phyloP scores from a whole-genome alignment of 176 grass and related monocot species.

The Aegilops sharonensis region DNA sequence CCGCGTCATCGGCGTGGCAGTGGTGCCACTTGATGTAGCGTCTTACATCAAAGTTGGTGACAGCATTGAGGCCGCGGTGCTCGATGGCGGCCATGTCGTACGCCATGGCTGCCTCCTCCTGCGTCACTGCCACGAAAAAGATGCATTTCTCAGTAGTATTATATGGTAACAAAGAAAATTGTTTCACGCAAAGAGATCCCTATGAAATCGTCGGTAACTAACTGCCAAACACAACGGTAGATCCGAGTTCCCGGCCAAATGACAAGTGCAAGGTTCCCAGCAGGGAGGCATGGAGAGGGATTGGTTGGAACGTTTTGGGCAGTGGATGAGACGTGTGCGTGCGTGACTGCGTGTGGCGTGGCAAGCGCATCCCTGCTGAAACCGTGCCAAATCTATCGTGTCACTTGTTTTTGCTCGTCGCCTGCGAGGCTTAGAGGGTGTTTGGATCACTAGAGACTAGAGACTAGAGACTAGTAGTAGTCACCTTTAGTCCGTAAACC shows the following conservation, averaged over 20 bases:
- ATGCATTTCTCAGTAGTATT: too few relatives aligned
- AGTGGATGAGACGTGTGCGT: background rate
- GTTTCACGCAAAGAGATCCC: background rate
- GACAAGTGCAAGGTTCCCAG: background rate
- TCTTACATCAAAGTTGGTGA: slow-evolving; percentile 74
- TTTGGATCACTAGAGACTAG: too few relatives aligned
- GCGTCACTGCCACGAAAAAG: slow-evolving; percentile 41
- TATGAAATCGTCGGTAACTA: background rate
- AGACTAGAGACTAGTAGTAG: too few relatives aligned
- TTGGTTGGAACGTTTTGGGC: background rate
- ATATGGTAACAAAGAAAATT: background rate
- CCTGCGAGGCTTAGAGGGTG: background rate
- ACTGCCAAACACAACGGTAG: background rate
- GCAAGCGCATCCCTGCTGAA: background rate
- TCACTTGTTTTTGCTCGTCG: background rate
- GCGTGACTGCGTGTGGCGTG: background rate
- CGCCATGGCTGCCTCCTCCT: slow-evolving; percentile 76
- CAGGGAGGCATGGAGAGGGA: background rate
- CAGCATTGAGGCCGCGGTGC: slow-evolving; percentile 63
- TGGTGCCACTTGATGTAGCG: slow-evolving; percentile 38
- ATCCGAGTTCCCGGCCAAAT: background rate
- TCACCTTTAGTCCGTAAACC: too few relatives aligned
- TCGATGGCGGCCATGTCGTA: slow-evolving; percentile 82
- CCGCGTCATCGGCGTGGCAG: too few relatives aligned
- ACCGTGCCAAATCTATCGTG: background rate